These are phyloP conservation scores for Vitis cinerea DNA, from an alignment of 164 flowering plant species.

Conservation along the genomic window DNA sequence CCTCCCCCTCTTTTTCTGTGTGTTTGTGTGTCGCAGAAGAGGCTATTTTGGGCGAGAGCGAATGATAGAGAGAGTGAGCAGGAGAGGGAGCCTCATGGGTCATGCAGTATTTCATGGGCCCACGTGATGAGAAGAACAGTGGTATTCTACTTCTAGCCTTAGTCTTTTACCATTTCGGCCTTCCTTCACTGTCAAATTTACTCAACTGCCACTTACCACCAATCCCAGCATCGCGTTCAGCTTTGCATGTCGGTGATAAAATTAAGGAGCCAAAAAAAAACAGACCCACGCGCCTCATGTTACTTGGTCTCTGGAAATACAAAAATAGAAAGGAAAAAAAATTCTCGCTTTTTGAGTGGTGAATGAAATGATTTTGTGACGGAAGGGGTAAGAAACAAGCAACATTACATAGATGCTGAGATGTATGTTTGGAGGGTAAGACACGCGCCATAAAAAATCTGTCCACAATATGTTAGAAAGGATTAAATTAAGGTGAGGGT, in stretches of 20 bases:
- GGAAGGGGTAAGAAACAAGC: too few species aligned
- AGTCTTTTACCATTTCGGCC: too few species aligned
- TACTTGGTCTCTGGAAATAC: not conserved
- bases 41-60: slow-evolving; percentile 6
- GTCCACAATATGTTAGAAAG: not conserved
- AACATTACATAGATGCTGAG: not conserved
- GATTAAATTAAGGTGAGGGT: slow-evolving; percentile 3
- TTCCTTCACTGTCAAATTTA: not conserved
- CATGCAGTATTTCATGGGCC: slow-evolving; percentile 18
- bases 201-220: not conserved
- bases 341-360: too few species aligned
- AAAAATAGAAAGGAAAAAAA: not conserved
- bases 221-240: not conserved
- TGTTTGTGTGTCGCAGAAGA: slow-evolving; percentile 1
- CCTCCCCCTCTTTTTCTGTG: not conserved
- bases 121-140: slow-evolving; percentile 22
- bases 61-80: not conserved
- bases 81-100: slow-evolving; percentile 11
- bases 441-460: not conserved
- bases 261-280: not conserved
- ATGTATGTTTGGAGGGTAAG: not conserved
- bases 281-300: not conserved
- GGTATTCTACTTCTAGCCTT: too few species aligned
- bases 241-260: slow-evolving; percentile 7
- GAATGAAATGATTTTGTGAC: too few species aligned